Percentiles rank a stretch among this genome's conserved stretches.
Conservation (phyloP, 2,329 filamentous ascomycete species). For the Rugonectria rugulosa region DNA sequence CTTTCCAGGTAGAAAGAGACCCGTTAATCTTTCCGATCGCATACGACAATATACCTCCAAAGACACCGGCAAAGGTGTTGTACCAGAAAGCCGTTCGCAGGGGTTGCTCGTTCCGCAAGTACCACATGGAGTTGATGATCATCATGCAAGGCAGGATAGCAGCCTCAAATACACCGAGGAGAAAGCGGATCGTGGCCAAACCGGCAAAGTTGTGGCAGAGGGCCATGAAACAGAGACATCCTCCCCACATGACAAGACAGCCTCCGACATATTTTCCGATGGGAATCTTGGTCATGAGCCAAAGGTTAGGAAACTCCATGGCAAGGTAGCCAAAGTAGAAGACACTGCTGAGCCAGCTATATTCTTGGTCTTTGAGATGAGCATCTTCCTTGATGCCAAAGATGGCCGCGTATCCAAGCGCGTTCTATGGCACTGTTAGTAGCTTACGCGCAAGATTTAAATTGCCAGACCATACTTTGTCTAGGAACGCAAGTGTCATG, state of each 20-base stretch:
- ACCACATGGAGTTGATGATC: constrained; percentile 53
- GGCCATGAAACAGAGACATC: constrained; percentile 51
- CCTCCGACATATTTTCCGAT: constrained; percentile 43
- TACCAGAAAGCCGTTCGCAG: constrained; percentile 43
- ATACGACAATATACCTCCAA: constrained; percentile 43
- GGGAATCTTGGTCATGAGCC: constrained; percentile 41
- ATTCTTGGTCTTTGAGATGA: constrained; percentile 54
- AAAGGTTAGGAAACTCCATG: constrained; percentile 47
- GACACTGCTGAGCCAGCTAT: constrained; percentile 66
- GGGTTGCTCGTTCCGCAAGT: constrained; percentile 42
- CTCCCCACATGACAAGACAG: constrained; percentile 43
- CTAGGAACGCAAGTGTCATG: constrained; percentile 26
- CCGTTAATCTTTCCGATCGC: constrained; percentile 42
- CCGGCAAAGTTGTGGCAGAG: constrained; percentile 49
- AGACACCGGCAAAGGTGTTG: constrained; percentile 42
- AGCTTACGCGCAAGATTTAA: too few relatives aligned
- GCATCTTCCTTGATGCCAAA: constrained; percentile 33
- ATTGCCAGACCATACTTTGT: too few relatives aligned
- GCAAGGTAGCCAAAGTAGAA: constrained; percentile 59
- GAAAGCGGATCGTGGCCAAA: constrained; percentile 51
- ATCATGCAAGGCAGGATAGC: constrained; percentile 57
- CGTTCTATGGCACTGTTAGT: too few relatives aligned
- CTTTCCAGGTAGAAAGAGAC: constrained; percentile 31
- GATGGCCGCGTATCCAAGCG: constrained; percentile 31
- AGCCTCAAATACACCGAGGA: constrained; percentile 55